Evolutionary conservation across 2,329 filamentous ascomycete genomes (phyloP).

Genomic region (Cordyceps cateniannulata): DNA sequence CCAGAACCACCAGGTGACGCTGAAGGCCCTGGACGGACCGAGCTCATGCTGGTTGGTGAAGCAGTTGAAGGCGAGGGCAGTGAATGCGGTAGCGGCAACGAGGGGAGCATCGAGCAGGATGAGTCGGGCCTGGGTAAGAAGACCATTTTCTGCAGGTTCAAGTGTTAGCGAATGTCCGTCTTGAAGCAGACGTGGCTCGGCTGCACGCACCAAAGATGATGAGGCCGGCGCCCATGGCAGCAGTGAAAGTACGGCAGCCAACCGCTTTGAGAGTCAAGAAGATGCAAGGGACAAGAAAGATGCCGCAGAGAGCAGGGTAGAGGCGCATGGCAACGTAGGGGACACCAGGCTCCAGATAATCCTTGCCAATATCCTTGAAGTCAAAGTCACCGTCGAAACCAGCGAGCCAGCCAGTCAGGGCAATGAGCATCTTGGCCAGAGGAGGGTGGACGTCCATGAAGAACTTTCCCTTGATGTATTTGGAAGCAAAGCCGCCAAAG

Average conservation of each 20-base stretch:
- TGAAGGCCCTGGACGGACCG: slow-evolving; percentile 81
- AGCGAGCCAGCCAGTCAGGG: slow-evolving; percentile 87
- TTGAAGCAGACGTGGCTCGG: neutral
- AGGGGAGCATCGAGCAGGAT: slow-evolving; percentile 95
- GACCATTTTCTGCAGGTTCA: slow-evolving; percentile 72
- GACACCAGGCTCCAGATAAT: slow-evolving; percentile 89
- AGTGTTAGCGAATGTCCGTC: slow-evolving; percentile 21
- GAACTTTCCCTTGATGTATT: slow-evolving; percentile 98
- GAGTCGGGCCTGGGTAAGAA: slow-evolving; percentile 88
- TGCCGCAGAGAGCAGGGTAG: slow-evolving; percentile 82
- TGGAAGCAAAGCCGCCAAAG: slow-evolving; percentile 95
- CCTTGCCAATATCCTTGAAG: slow-evolving; percentile 99
- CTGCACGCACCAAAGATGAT: slow-evolving; percentile 79
- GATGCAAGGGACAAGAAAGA: slow-evolving; percentile 83
- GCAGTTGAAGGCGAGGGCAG: slow-evolving; percentile 80
- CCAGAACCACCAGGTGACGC: slow-evolving; percentile 97
- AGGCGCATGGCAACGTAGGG: slow-evolving; percentile 97
- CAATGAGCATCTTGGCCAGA: slow-evolving; percentile 92
- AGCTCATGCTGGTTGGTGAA: slow-evolving; percentile 97
- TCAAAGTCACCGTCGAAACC: slow-evolving; percentile 95
- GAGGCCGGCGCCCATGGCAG: slow-evolving; percentile 73
- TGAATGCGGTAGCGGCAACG: slow-evolving; percentile 88
- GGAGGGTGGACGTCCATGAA: slow-evolving; percentile 99
- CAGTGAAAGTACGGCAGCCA: slow-evolving; percentile 81
- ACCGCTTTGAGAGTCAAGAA: slow-evolving; percentile 89